Evolutionary conservation across 2,329 filamentous ascomycete species (phyloP).

Genomic region (Zasmidium cellare): DNA sequence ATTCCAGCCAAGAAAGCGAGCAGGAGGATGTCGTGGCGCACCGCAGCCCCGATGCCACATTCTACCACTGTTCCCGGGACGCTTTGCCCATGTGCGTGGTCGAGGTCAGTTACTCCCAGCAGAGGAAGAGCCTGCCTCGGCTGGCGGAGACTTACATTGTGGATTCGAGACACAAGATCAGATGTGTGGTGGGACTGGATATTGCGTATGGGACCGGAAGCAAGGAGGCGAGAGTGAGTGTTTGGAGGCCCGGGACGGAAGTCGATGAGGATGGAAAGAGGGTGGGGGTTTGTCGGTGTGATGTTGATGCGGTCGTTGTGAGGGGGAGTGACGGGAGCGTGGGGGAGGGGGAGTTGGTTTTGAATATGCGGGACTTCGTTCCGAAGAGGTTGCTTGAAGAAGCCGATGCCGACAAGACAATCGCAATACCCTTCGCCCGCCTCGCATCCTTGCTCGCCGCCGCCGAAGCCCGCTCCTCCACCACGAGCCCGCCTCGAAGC

Average conservation of each 20-base stretch:
- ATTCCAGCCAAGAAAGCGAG: constrained; percentile 10
- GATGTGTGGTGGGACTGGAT: constrained; percentile 36
- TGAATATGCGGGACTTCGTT: constrained; percentile 16
- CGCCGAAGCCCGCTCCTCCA: not conserved
- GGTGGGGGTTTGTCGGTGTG: constrained; percentile 19
- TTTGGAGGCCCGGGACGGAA: constrained; percentile 32
- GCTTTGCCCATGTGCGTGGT: constrained; percentile 23
- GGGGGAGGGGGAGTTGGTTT: constrained; percentile 13
- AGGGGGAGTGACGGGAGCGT: constrained; percentile 5
- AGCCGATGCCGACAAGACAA: constrained; percentile 6
- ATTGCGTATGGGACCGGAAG: constrained; percentile 27
- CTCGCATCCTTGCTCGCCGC: constrained; percentile 8
- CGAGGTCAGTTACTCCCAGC: constrained; percentile 36
- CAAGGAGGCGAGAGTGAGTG: constrained; percentile 26
- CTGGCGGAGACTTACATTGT: constrained; percentile 38
- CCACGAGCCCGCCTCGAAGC: no score
- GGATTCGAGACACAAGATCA: constrained; percentile 28
- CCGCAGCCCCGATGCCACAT: constrained; percentile 14
- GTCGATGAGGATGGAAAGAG: constrained; percentile 22
- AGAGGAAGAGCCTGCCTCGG: constrained; percentile 26
- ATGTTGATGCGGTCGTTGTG: constrained; percentile 12
- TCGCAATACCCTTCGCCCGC: constrained; percentile 18
- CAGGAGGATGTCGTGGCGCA: constrained; percentile 2
- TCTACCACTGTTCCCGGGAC: not conserved
- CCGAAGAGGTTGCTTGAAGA: constrained; percentile 5